Percentiles rank a stretch among this genome's conserved stretches.
Conservation (phyloP, 208 protist genomes). For the Crithidia fasciculata region DNA sequence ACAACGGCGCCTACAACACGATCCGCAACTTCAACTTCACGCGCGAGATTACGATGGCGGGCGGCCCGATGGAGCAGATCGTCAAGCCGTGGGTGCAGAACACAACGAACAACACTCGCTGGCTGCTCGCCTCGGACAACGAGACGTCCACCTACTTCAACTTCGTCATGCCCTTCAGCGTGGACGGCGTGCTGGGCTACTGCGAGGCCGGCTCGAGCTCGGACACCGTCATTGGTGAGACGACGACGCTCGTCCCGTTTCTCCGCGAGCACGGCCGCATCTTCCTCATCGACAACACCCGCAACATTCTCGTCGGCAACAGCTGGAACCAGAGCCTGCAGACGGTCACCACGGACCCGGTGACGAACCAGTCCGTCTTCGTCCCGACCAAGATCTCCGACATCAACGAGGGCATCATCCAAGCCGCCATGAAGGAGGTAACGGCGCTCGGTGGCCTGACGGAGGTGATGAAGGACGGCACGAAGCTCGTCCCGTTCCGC, state of each 20-base stretch:
- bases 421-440: constrained; percentile 35
- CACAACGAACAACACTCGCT: constrained; percentile 30
- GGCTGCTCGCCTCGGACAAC: constrained; percentile 40
- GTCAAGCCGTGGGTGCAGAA: constrained; percentile 44
- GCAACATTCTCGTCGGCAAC: constrained; percentile 58
- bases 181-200: constrained; percentile 47
- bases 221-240: constrained; percentile 44
- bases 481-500: constrained; percentile 41
- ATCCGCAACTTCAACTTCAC: constrained; percentile 30
- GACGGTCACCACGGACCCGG: constrained; percentile 13
- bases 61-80: constrained; percentile 49
- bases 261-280: constrained; percentile 61
- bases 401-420: constrained; percentile 50
- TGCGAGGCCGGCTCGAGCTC: constrained; percentile 56
- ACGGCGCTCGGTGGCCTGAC: constrained; percentile 27
- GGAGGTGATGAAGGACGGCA: constrained; percentile 23
- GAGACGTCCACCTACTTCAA: constrained; percentile 65
- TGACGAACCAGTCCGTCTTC: constrained; percentile 16
- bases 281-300: constrained; percentile 54
- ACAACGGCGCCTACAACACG: not conserved
- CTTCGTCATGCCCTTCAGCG: constrained; percentile 70
- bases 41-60: constrained; percentile 9
- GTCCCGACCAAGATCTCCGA: constrained; percentile 38
- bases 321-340: constrained; percentile 53
- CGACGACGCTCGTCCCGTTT: constrained; percentile 42